Percentiles rank a stretch among this genome's conserved stretches.
Evolutionary conservation across 2,329 filamentous ascomycete species (phyloP).

Genomic region (Microdochium bolleyi): DNA sequence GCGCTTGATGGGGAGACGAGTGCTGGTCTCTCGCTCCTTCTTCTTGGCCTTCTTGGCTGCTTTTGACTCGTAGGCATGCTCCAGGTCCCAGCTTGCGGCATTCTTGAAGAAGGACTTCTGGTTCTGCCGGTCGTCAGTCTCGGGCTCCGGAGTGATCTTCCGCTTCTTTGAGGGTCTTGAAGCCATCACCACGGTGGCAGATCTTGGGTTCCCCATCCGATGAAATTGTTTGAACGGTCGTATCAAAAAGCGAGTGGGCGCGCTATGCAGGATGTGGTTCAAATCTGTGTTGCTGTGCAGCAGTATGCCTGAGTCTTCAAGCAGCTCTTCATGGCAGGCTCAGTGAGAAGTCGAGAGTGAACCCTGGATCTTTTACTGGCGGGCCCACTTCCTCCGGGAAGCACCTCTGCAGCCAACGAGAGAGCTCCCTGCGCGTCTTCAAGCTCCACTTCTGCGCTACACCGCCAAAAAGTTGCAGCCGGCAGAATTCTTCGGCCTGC

Average conservation of each 20-base stretch:
- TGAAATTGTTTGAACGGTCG: no score
- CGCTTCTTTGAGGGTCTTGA: constrained; percentile 46
- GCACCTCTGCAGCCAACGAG: constrained; percentile 9
- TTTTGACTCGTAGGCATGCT: constrained; percentile 81
- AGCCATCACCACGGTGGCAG: constrained; percentile 27
- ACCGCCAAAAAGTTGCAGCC: constrained; percentile 17
- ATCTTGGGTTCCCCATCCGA: neutral
- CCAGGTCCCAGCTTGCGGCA: constrained; percentile 80
- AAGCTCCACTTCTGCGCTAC: constrained; percentile 2
- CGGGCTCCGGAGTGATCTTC: constrained; percentile 43
- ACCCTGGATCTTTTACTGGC: neutral
- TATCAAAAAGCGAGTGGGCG: no score
- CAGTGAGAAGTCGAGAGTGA: neutral
- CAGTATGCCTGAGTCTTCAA: neutral
- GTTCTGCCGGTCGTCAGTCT: constrained; percentile 39
- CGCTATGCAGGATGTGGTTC: no score
- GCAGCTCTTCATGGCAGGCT: neutral
- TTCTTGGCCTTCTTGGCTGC: constrained; percentile 65
- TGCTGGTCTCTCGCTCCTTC: constrained; percentile 56
- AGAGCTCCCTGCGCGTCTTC: constrained; percentile 7
- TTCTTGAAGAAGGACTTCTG: constrained; percentile 63
- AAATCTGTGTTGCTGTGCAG: neutral
- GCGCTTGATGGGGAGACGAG: constrained; percentile 79
- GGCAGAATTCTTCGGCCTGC: constrained; percentile 11
- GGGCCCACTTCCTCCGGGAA: constrained; percentile 5